Percentiles rank a stretch among this genome's conserved stretches.
phyloP scores from a whole-genome alignment of 2,329 filamentous ascomycete species.

The Ceratocystis alfenasii region DNA sequence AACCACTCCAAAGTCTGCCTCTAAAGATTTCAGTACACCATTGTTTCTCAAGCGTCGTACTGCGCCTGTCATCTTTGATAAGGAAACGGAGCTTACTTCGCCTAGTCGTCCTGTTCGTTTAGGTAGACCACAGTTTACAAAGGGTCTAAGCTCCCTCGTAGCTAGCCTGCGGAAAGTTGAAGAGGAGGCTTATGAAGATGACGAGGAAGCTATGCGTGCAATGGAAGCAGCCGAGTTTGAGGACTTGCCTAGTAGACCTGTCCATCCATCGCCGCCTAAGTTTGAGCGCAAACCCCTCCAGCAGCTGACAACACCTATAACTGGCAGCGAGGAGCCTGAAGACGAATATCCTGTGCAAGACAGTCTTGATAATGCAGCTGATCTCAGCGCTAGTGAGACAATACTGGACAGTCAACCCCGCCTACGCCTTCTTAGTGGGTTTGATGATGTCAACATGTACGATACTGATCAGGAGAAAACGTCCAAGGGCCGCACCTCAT shows the following conservation, averaged over 20 bases:
- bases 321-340: slow-evolving; percentile 20
- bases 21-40: slow-evolving; percentile 54
- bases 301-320: neutral
- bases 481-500: slow-evolving; percentile 43
- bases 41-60: slow-evolving; percentile 45
- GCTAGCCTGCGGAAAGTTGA: slow-evolving; percentile 57
- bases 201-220: slow-evolving; percentile 62
- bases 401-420: slow-evolving; percentile 35
- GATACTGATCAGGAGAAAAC: slow-evolving; percentile 45
- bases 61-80: slow-evolving; percentile 2
- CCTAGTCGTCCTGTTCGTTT: slow-evolving; percentile 35
- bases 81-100: neutral
- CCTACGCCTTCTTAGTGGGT: slow-evolving; percentile 44
- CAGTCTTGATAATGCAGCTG: too few species aligned
- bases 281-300: slow-evolving; percentile 22
- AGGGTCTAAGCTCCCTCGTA: slow-evolving; percentile 63
- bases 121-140: slow-evolving; percentile 49
- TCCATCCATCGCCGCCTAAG: slow-evolving; percentile 21
- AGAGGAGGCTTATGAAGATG: slow-evolving; percentile 58
- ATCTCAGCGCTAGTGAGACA: slow-evolving; percentile 24
- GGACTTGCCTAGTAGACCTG: slow-evolving; percentile 11
- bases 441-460: slow-evolving; percentile 50
- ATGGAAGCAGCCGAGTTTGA: slow-evolving; percentile 41
- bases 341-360: neutral
- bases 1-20: slow-evolving; percentile 39